Evolutionary conservation across 2,329 filamentous ascomycete species (phyloP).

Genomic region (Cordyceps farinosa): DNA sequence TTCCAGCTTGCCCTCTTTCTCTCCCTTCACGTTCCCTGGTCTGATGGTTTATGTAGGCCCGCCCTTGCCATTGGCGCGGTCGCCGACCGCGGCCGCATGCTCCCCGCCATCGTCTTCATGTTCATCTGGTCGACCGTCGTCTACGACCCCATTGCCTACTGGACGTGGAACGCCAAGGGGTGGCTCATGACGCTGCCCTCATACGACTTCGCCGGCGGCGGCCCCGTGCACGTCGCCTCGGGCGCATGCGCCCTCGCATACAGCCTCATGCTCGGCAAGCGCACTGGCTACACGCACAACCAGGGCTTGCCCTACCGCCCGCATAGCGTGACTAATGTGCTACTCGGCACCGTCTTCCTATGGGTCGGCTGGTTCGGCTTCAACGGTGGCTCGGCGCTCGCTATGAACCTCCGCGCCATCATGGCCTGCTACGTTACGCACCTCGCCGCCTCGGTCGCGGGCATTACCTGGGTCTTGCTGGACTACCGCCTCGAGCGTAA

Average conservation of each 20-base stretch:
- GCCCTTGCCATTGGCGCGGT: constrained; percentile 58
- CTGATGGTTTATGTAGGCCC: constrained; percentile 34
- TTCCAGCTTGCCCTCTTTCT: no score
- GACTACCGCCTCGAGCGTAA: constrained; percentile 91
- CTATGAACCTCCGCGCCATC: constrained; percentile 79
- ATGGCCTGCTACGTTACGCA: constrained; percentile 91
- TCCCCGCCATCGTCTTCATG: constrained; percentile 62
- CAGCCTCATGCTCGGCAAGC: constrained; percentile 69
- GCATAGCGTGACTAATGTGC: constrained; percentile 71
- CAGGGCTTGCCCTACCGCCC: constrained; percentile 64
- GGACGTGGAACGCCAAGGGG: constrained; percentile 72
- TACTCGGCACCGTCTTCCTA: constrained; percentile 69
- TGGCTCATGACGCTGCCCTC: constrained; percentile 67
- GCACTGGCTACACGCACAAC: constrained; percentile 57
- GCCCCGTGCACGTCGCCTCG: constrained; percentile 71
- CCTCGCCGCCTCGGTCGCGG: constrained; percentile 75
- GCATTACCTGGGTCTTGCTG: constrained; percentile 78
- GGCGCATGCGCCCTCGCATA: constrained; percentile 70
- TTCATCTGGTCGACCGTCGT: constrained; percentile 70
- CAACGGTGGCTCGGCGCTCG: constrained; percentile 80
- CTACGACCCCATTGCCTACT: constrained; percentile 71
- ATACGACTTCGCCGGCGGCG: constrained; percentile 72
- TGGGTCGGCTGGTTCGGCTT: constrained; percentile 98
- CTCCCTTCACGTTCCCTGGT: background rate
- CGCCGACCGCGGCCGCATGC: constrained; percentile 58